These are phyloP conservation scores for Zygotorulaspora mrakii DNA, from an alignment of 1,139 yeast genomes.

Conservation along the genomic window DNA sequence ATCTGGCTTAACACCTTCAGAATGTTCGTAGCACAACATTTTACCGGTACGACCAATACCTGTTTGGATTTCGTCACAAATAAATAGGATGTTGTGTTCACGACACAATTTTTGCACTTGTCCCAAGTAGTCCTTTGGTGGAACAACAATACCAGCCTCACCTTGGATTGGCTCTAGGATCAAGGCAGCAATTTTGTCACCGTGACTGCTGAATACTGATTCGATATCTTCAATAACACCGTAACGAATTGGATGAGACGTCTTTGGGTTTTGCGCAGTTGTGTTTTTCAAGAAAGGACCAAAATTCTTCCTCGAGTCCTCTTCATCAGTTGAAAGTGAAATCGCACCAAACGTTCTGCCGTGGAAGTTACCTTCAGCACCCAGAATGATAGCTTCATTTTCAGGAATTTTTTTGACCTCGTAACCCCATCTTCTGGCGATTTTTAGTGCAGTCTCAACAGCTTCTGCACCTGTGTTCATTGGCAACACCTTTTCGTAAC, in stretches of 20 bases:
- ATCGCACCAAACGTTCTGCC: conserved; percentile 95
- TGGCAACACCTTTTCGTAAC: conserved; percentile 90
- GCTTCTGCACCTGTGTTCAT: conserved; percentile 99
- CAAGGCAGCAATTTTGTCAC: conserved; percentile 88
- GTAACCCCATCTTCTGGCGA: conserved; percentile 98
- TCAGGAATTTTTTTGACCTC: conserved; percentile 77
- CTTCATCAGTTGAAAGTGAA: conserved; percentile 91
- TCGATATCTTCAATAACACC: conserved; percentile 85
- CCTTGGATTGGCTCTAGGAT: conserved; percentile 96
- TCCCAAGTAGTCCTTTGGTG: conserved; percentile 75
- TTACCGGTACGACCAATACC: conserved; percentile 98
- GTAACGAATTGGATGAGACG: conserved; percentile 52
- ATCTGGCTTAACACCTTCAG: conserved; percentile 74
- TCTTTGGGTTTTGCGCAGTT: conserved; percentile 69
- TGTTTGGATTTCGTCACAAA: conserved; percentile 96
- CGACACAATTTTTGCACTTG: conserved; percentile 73
- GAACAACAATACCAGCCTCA: conserved; percentile 97
- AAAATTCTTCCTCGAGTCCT: conserved; percentile 77
- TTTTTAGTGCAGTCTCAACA: conserved; percentile 88
- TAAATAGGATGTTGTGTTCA: conserved; percentile 77
- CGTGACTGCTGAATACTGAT: conserved; percentile 75
- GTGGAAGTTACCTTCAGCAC: conserved; percentile 88
- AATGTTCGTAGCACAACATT: conserved; percentile 87
- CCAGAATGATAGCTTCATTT: conserved; percentile 79
- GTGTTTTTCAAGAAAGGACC: conserved; percentile 88